Percentiles rank a stretch among this genome's conserved stretches.
Conservation (phyloP, 805 yeast species). For the Kuraishia ogatae region DNA sequence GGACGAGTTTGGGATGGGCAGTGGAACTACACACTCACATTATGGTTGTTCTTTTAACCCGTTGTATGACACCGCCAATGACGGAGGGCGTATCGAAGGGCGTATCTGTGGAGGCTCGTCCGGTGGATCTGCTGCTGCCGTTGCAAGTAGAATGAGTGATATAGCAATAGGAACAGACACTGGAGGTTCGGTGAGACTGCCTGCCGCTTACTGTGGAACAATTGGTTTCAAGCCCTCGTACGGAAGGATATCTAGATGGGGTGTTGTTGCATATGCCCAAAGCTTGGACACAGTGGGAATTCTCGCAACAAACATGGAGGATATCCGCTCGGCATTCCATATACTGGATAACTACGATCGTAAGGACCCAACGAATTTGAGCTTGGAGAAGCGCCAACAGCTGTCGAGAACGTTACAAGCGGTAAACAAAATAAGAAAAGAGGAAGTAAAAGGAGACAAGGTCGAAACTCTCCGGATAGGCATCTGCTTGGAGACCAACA, state of each 20-base stretch:
- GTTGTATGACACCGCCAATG: slow-evolving; percentile 12
- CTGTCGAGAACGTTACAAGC: neutral
- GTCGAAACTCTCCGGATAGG: slow-evolving; percentile 45
- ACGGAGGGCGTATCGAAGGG: slow-evolving; percentile 21
- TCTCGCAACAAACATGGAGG: slow-evolving; percentile 39
- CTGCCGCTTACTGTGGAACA: slow-evolving; percentile 80
- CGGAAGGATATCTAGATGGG: slow-evolving; percentile 88
- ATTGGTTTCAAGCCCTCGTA: slow-evolving; percentile 91
- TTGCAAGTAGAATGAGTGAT: slow-evolving; percentile 60
- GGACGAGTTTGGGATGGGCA: slow-evolving; percentile 99
- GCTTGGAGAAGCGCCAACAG: slow-evolving; percentile 2
- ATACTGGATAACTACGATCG: slow-evolving; percentile 54
- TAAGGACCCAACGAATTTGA: slow-evolving; percentile 72
- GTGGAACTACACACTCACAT: slow-evolving; percentile 46
- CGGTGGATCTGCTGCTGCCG: slow-evolving; percentile 94
- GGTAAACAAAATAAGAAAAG: neutral
- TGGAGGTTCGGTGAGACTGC: slow-evolving; percentile 92
- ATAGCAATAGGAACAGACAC: slow-evolving; percentile 92
- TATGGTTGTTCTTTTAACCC: slow-evolving; percentile 57
- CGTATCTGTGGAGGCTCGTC: slow-evolving; percentile 83
- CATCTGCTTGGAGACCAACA: slow-evolving; percentile 57
- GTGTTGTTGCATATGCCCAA: slow-evolving; percentile 89
- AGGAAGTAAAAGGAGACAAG: slow-evolving; percentile 3
- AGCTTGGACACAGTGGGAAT: slow-evolving; percentile 93
- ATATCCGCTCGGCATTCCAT: slow-evolving; percentile 39